phyloP scores from a whole-genome alignment of 257 asterid species.

The Leptodermis oblonga region DNA sequence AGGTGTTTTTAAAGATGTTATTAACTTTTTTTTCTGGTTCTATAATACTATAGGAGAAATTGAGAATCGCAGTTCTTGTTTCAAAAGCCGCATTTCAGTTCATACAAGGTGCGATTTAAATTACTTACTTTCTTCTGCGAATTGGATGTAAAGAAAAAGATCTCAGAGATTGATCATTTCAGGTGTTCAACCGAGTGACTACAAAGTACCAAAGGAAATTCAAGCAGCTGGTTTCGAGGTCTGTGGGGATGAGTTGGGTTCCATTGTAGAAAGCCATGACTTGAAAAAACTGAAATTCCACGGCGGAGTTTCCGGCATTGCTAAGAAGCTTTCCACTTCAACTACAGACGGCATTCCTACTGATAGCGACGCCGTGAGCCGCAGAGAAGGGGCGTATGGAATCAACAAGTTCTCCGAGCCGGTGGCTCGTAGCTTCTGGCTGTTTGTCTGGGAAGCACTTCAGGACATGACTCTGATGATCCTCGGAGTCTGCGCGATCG shows the following conservation, averaged over 20 bases:
- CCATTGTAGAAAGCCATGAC: slow-evolving; percentile 74
- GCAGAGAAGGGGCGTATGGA: slow-evolving; percentile 56
- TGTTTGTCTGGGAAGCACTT: slow-evolving; percentile 84
- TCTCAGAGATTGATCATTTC: slow-evolving; percentile 17
- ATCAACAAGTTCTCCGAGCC: slow-evolving; percentile 59
- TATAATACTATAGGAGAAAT: slow-evolving; percentile 51
- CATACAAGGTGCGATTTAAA: slow-evolving; percentile 51
- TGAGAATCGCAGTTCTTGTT: slow-evolving; percentile 78
- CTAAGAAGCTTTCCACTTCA: slow-evolving; percentile 53
- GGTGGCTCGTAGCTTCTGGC: slow-evolving; percentile 56
- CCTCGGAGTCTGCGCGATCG: slow-evolving; percentile 74
- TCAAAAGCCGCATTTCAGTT: slow-evolving; percentile 84
- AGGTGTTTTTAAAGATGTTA: neutral
- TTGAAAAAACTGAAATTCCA: slow-evolving; percentile 55
- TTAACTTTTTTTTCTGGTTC: slow-evolving; percentile 16
- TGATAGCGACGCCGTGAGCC: slow-evolving; percentile 38
- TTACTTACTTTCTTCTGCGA: neutral
- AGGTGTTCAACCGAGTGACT: slow-evolving; percentile 62
- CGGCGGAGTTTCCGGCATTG: slow-evolving; percentile 64
- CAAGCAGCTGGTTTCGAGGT: slow-evolving; percentile 66
- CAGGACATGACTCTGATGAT: slow-evolving; percentile 93
- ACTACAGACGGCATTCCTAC: slow-evolving; percentile 46
- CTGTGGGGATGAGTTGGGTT: slow-evolving; percentile 71
- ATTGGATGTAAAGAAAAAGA: neutral
- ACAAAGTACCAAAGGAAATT: slow-evolving; percentile 61